These are phyloP conservation scores for Acacia crassicarpa DNA, from an alignment of 306 rosid genomes.

Conservation along the genomic window DNA sequence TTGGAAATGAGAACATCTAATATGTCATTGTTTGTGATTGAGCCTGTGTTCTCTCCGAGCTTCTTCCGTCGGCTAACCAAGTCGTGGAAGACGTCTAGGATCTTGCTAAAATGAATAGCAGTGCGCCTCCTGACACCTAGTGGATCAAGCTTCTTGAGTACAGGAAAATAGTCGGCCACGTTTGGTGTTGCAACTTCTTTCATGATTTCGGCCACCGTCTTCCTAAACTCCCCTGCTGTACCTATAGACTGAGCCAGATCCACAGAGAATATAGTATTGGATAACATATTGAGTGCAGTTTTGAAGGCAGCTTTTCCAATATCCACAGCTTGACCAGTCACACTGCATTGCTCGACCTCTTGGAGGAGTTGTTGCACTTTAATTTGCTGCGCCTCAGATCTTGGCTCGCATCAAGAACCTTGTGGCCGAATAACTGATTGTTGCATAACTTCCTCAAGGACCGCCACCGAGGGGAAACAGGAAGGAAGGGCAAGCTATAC, in stretches of 20 bases:
- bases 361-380: constrained; percentile 31
- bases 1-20: constrained; percentile 37
- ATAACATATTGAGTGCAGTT: constrained; percentile 42
- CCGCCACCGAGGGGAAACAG: constrained; percentile 43
- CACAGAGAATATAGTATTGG: constrained; percentile 43
- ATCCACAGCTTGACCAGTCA: constrained; percentile 34
- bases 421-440: constrained; percentile 33
- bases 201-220: constrained; percentile 17
- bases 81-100: background rate
- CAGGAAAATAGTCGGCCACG: constrained; percentile 35
- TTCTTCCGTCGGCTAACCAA: constrained; percentile 11
- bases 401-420: constrained; percentile 37
- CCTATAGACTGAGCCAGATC: constrained; percentile 38
- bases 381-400: constrained; percentile 4
- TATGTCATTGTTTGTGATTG: background rate
- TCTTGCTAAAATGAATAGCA: background rate
- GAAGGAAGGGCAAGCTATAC: constrained; percentile 37
- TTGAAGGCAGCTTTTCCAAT: constrained; percentile 46
- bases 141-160: constrained; percentile 35
- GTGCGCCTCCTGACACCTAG: constrained; percentile 31
- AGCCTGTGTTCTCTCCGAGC: background rate
- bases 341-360: constrained; percentile 1
- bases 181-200: constrained; percentile 36
- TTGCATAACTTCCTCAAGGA: constrained; percentile 43
- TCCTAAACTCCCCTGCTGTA: constrained; percentile 30